Base-by-base conservation (phyloP, 306 rosid species). In the Malus orientalis region DNA sequence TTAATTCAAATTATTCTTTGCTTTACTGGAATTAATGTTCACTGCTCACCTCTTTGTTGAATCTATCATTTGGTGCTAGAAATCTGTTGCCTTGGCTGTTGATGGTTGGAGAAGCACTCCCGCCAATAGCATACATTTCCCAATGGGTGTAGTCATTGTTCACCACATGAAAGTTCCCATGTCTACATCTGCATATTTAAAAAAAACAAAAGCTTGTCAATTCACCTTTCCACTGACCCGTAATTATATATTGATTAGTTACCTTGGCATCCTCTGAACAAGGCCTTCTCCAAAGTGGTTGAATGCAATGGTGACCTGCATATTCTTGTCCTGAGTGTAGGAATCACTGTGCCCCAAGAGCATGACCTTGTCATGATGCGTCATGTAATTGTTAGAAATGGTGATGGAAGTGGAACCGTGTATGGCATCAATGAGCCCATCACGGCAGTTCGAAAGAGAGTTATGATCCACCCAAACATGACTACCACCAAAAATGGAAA, bases 251-350 rank as follows among this genome's bases (percentile, higher is more conserved):
- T 4, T 57, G 27, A 57, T n/a, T 66, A 27, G 4, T 65, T 61
- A 88, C 91, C 91, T 82, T 33, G 91, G 91, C 89, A 92, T 94
- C 82, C 98, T 88, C 61, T 92, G 97, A 11, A 92, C 91, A 6
- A 95, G 89, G 2, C 96, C 98, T 86, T 90, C 96, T 15, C 98
- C 98, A 76, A 92, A 92, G 84, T 95, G 98, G 88, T 95, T 95
- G 65, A 95, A 95, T 29, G 99, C 97, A 65, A 95, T 89, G 40
- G 97, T 95, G 77, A 90, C 96, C 74, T 92, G 97, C 97, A 92
- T 95, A 70, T 81, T 86, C 86, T 95, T 95, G 63, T 95, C 99
- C 51, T 62, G 75, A 4, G 74, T 86, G 73, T 78, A 92, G 62
- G 77, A 74, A 57, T 95, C 98, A 82, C 98, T 92, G 20, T 95